Evolutionary conservation across 306 rosid species (phyloP).

Genomic region (Cucurbita moschata): DNA sequence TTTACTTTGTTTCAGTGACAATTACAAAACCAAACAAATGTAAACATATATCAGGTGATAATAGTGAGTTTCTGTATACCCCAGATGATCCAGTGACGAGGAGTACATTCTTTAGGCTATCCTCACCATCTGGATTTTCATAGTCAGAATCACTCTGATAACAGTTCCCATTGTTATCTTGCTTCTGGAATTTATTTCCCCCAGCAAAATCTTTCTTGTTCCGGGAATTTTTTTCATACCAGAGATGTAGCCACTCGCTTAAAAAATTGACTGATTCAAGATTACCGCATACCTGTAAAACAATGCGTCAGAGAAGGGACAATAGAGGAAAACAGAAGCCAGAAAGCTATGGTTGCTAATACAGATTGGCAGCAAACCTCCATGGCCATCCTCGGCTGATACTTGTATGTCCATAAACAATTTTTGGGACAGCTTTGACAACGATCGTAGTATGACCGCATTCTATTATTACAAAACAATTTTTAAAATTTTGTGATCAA

Average conservation of each 20-base stretch:
- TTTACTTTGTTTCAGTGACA: background rate
- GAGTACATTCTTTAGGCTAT: conserved; percentile 45
- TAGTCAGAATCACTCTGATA: conserved; percentile 33
- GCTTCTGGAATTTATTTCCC: conserved; percentile 17
- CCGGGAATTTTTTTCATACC: conserved; percentile 40
- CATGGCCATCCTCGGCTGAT: conserved; percentile 59
- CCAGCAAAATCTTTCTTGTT: conserved; percentile 22
- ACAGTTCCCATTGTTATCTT: conserved; percentile 20
- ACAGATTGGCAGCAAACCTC: conserved; percentile 33
- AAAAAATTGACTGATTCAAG: conserved; percentile 49
- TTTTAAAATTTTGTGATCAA: background rate
- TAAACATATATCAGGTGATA: conserved; percentile 2
- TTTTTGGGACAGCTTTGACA: conserved; percentile 27
- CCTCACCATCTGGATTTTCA: conserved; percentile 27
- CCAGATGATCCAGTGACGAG: conserved; percentile 76
- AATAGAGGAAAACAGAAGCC: background rate
- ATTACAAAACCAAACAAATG: background rate
- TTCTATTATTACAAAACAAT: conserved; percentile 25
- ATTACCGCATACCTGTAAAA: conserved; percentile 72
- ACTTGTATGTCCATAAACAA: conserved; percentile 58
- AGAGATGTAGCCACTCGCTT: conserved; percentile 60
- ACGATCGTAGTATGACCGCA: conserved; percentile 28
- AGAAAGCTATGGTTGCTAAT: background rate
- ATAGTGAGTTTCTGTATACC: conserved; percentile 26
- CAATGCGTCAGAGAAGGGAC: conserved; percentile 4